A percentile compares a stretch with the other conserved stretches of the same genome.
Evolutionary conservation across 306 rosid species (phyloP).

Genomic region (Clitoria ternatea): DNA sequence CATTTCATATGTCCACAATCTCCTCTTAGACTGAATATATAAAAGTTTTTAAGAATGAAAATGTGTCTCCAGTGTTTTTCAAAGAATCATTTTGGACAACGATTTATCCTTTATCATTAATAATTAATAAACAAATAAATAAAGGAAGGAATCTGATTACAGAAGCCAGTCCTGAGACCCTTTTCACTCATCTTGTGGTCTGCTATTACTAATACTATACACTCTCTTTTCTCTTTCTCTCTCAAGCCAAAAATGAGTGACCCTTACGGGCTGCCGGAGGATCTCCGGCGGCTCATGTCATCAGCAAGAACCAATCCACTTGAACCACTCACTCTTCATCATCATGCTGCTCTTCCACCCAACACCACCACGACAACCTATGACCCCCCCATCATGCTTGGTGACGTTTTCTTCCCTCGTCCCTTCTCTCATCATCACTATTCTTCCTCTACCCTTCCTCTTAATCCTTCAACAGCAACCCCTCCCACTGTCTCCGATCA

Average conservation of each 20-base stretch:
- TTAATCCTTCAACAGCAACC: not conserved
- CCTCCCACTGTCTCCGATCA: constrained; percentile 18
- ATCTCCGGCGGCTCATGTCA: constrained; percentile 54
- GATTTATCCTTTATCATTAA: no score
- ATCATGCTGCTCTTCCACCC: constrained; percentile 8
- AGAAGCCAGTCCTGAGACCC: not conserved
- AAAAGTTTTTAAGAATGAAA: no score
- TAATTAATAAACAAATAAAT: not conserved
- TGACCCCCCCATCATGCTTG: constrained; percentile 31
- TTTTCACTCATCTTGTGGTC: not conserved
- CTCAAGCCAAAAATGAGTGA: constrained; percentile 28
- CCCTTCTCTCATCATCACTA: constrained; percentile 4
- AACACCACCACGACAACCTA: no score
- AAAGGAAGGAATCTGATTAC: not conserved
- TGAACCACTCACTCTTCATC: constrained; percentile 26
- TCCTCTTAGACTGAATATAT: no score
- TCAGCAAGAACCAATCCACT: constrained; percentile 31
- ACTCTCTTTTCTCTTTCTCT: not conserved
- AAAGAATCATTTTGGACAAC: no score
- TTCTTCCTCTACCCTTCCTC: constrained; percentile 8
- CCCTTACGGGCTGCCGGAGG: constrained; percentile 49
- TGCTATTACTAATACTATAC: no score
- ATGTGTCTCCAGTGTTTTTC: no score
- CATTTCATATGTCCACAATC: no score
- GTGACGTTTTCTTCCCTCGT: constrained; percentile 38